phyloP scores from a whole-genome alignment of 192 early-diverging fungal species.

The Spizellomyces punctatus region DNA sequence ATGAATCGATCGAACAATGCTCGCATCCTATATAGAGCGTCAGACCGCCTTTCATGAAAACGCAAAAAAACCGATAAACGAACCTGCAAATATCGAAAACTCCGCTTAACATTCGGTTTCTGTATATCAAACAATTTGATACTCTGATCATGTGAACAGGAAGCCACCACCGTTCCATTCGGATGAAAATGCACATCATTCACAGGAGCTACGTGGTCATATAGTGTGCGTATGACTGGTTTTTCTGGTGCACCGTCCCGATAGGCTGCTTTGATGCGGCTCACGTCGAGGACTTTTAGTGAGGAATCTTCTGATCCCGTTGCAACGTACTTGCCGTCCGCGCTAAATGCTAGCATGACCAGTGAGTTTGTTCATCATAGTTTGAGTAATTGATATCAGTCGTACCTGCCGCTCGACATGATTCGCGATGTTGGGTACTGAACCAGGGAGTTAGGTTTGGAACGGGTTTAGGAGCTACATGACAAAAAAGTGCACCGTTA shows the following conservation, averaged over 20 bases:
- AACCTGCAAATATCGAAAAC: conserved; percentile 81
- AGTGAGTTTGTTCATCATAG: not conserved
- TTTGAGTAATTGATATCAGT: too few species aligned
- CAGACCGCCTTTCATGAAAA: not conserved
- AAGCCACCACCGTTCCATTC: conserved; percentile 86
- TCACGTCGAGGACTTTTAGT: conserved; percentile 87
- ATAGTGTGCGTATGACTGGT: conserved; percentile 86
- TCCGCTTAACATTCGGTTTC: conserved; percentile 75
- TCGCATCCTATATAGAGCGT: conserved; percentile 59
- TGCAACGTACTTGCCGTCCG: conserved; percentile 77
- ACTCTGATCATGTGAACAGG: conserved; percentile 79
- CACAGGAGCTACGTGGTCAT: conserved; percentile 79
- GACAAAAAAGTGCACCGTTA: not conserved
- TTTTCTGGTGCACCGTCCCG: conserved; percentile 72
- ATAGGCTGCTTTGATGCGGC: conserved; percentile 68
- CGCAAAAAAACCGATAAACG: not conserved
- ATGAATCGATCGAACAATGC: conserved; percentile 74
- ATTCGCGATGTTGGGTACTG: conserved; percentile 77
- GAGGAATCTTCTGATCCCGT: conserved; percentile 88
- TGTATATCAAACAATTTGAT: conserved; percentile 92
- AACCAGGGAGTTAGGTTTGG: conserved; percentile 70
- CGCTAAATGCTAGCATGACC: conserved; percentile 44
- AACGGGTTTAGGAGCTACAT: conserved; percentile 34
- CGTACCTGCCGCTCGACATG: conserved; percentile 67
- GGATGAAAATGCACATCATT: conserved; percentile 91